phyloP scores from a whole-genome alignment of 2,329 filamentous ascomycete species.

The Ascochyta koolunga region DNA sequence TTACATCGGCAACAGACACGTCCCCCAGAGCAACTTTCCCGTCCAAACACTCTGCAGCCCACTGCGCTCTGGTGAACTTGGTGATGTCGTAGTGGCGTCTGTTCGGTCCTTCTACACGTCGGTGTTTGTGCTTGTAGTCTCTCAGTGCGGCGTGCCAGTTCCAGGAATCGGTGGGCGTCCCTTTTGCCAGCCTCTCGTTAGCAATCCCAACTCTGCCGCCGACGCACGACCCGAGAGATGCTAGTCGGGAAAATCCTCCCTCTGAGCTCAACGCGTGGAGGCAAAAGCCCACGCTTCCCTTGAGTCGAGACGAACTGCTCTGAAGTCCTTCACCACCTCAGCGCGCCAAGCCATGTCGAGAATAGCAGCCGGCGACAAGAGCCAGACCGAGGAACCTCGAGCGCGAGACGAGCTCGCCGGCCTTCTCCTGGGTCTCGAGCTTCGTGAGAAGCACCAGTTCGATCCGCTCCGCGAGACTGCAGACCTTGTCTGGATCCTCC shows the following conservation, averaged over 20 bases:
- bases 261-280: too few relatives aligned
- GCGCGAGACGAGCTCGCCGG: not conserved
- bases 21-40: conserved; percentile 22
- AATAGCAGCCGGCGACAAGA: not conserved
- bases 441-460: not conserved
- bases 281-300: too few relatives aligned
- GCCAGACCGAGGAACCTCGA: not conserved
- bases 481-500: not conserved
- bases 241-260: too few relatives aligned
- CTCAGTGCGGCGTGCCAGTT: not conserved
- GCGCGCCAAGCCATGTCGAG: too few relatives aligned
- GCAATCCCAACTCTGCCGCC: too few relatives aligned
- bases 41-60: conserved; percentile 14
- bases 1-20: conserved; percentile 12
- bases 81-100: conserved; percentile 29
- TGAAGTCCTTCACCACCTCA: too few relatives aligned
- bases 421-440: not conserved
- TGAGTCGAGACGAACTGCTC: too few relatives aligned
- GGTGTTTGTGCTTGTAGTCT: conserved; percentile 14
- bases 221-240: too few relatives aligned
- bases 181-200: too few relatives aligned
- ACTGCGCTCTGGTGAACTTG: conserved; percentile 21
- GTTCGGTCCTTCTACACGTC: not conserved
- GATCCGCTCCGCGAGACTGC: not conserved
- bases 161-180: not conserved